Base-by-base conservation (phyloP, 2,329 filamentous ascomycete genomes). In the Sporothrix phasma region DNA sequence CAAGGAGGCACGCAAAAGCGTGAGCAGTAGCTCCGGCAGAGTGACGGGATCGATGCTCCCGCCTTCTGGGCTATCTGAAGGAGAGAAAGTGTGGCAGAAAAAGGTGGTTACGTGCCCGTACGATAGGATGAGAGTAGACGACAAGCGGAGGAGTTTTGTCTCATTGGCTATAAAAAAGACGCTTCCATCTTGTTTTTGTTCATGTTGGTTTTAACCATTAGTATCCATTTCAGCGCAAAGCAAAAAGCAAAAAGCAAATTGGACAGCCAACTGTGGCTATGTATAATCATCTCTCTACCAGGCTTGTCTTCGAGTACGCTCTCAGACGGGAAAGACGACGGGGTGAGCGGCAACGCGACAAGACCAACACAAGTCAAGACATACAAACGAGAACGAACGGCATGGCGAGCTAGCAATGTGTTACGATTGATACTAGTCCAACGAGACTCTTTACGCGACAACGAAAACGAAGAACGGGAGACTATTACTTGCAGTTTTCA, bases 1-100 rank as follows among this genome's bases (percentile, higher is more conserved):
- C 11, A 81, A 83, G 62, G 85, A 87, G 64, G 85, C 29, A 68
- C 74, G 47, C 74, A 69, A 70, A 65, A 64, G 49, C 64, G 62
- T 17, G 60, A 64, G 39, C 56, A 61, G 63, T 66, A 64, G 46
- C 31, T 37, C 43, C 37, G 15, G 11, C 15, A 26, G 2, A 39
- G 54, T 39, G 54, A 59, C 24, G 39, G 31, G 24, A 31, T 45
- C 17, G 22, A 31, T 17, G 34, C 53, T 26, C 15, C 37, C 39
- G 13, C 8, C 13, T 56, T 5, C 31, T 11, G 13, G 19, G 11
- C 24, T 15, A 24, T 56, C 19, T 56, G 51, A 37, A 22, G 51
- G 31, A 6, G 11, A 19, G 51, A 53, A 17, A 31, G 10, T 37
- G 15, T 13, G 15, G 11, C 13, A 53, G 8, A 54, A 13, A 34